Percentiles rank a stretch among this genome's conserved stretches.
Evolutionary conservation across 1,139 yeast genomes (phyloP).

Genomic region (Geotrichum macrosporum): DNA sequence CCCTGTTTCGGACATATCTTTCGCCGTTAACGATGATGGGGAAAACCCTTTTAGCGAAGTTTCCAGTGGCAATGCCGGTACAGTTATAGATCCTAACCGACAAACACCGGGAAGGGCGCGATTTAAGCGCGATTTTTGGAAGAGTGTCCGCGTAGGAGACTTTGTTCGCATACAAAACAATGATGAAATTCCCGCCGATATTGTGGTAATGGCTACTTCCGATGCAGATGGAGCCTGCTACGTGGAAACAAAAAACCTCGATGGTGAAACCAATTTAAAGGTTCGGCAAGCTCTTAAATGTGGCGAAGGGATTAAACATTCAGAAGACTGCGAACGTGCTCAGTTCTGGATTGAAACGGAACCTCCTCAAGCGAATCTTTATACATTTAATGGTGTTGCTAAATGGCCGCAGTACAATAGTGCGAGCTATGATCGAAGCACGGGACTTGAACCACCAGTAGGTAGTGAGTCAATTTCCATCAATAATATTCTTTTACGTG

Average conservation of each 20-base stretch:
- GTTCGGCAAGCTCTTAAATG: constrained; percentile 69
- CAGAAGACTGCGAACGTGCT: constrained; percentile 68
- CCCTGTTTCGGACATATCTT: constrained; percentile 80
- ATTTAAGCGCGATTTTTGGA: constrained; percentile 78
- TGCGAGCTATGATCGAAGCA: constrained; percentile 24
- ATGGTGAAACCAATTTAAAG: constrained; percentile 93
- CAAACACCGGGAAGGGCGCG: constrained; percentile 39
- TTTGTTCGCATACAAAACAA: constrained; percentile 76
- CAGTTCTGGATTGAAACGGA: constrained; percentile 87
- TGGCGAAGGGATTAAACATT: constrained; percentile 59
- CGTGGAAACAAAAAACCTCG: constrained; percentile 89
- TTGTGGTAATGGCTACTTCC: constrained; percentile 72
- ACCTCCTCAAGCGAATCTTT: constrained; percentile 81
- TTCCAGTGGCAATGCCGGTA: constrained; percentile 65
- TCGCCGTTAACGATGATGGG: constrained; percentile 79
- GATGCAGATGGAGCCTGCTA: constrained; percentile 89
- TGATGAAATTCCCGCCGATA: constrained; percentile 93
- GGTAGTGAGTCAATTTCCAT: constrained; percentile 66
- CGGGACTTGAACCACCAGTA: constrained; percentile 25
- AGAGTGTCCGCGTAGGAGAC: constrained; percentile 84
- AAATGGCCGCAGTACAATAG: constrained; percentile 45
- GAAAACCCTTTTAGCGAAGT: constrained; percentile 51
- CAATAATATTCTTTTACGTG: constrained; percentile 79
- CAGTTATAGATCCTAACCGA: constrained; percentile 75
- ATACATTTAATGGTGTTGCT: constrained; percentile 77